A percentile compares a stretch with the other conserved stretches of the same genome.
These are phyloP conservation scores for Pittosporum tobira DNA, from an alignment of 129 eudicot species.

Conservation along the genomic window DNA sequence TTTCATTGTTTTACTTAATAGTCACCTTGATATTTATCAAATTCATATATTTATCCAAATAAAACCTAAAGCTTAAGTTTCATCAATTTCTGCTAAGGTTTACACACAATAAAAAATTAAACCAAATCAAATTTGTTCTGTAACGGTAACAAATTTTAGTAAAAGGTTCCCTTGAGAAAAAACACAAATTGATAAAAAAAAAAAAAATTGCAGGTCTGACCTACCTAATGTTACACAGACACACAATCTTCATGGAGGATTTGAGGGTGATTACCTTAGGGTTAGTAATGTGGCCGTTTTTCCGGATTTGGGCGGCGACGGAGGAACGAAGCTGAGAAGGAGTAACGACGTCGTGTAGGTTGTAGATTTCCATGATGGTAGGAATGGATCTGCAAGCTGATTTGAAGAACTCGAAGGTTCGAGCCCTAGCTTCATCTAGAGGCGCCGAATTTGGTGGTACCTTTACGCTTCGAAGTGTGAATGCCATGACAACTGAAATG, in stretches of 20 bases:
- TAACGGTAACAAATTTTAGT: too few relatives aligned
- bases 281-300: slow-evolving; percentile 63
- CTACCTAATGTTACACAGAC: background rate
- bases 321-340: slow-evolving; percentile 71
- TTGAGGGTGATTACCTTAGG: slow-evolving; percentile 90
- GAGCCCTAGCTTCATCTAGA: slow-evolving; percentile 56
- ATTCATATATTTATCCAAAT: too few relatives aligned
- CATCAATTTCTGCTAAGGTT: too few relatives aligned
- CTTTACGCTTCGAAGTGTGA: slow-evolving; percentile 38
- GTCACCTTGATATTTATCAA: too few relatives aligned
- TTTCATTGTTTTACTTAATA: too few relatives aligned
- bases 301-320: slow-evolving; percentile 72
- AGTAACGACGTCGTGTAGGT: slow-evolving; percentile 55
- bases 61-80: too few relatives aligned
- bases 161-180: too few relatives aligned
- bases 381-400: slow-evolving; percentile 80
- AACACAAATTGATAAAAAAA: background rate
- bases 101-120: too few relatives aligned
- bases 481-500: too few relatives aligned
- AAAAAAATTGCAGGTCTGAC: background rate
- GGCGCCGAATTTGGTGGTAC: slow-evolving; percentile 65
- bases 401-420: slow-evolving; percentile 71
- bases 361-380: slow-evolving; percentile 67
- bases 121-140: too few relatives aligned
- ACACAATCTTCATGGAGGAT: background rate